These are phyloP conservation scores for Knoxdaviesia proteae DNA, from an alignment of 2,329 filamentous ascomycete genomes.

Conservation along the genomic window DNA sequence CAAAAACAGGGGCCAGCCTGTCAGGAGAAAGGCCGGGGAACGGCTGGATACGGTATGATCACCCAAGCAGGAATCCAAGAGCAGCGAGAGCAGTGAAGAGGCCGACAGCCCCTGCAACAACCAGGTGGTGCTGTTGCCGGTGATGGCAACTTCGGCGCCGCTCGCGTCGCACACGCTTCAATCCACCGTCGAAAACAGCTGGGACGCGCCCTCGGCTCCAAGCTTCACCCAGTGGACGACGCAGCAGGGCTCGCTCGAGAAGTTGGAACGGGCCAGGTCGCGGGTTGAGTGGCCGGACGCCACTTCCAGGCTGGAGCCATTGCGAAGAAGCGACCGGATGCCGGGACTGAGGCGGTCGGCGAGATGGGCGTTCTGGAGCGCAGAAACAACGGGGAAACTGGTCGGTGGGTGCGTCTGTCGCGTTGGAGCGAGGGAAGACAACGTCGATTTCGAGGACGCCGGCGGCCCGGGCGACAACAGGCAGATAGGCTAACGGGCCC, in stretches of 20 bases:
- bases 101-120: slow-evolving; percentile 1
- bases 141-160: slow-evolving; percentile 1
- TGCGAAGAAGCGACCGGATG: neutral
- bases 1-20: too few relatives aligned
- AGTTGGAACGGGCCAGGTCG: neutral
- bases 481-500: slow-evolving; percentile 3
- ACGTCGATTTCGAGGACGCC: slow-evolving; percentile 10
- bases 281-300: neutral
- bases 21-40: neutral
- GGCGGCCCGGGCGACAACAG: slow-evolving; percentile 3
- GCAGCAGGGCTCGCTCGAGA: slow-evolving; percentile 4
- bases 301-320: neutral
- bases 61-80: slow-evolving; percentile 4
- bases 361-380: slow-evolving; percentile 8
- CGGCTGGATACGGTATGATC: neutral
- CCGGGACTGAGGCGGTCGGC: slow-evolving; percentile 4
- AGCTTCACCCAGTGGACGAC: slow-evolving; percentile 3
- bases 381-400: slow-evolving; percentile 10
- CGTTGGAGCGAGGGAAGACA: slow-evolving; percentile 12
- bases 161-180: slow-evolving; percentile 5
- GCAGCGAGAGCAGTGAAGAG: slow-evolving; percentile 3
- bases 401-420: slow-evolving; percentile 9
- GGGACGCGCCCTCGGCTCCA: slow-evolving; percentile 3
- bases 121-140: slow-evolving; percentile 3
- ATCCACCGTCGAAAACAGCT: slow-evolving; percentile 1